Conservation (phyloP, 345 rosid genomes). For the Eucalyptus shirleyi region DNA sequence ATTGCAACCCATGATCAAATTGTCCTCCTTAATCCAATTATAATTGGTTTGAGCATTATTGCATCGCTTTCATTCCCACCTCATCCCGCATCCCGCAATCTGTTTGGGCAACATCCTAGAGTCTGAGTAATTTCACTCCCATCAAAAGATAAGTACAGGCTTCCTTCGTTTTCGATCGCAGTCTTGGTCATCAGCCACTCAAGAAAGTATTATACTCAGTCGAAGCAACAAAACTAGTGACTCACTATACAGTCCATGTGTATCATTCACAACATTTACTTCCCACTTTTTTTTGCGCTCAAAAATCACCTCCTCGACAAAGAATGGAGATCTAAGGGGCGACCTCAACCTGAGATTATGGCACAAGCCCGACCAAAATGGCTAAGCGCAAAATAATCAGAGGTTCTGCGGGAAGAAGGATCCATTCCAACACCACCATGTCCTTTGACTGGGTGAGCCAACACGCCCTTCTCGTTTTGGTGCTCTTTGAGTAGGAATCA, state of each 20-base stretch:
- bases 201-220: background rate
- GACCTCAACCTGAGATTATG: background rate
- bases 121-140: background rate
- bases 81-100: background rate
- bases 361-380: background rate
- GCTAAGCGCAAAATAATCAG: background rate
- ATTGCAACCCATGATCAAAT: too few relatives aligned
- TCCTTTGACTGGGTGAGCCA: background rate
- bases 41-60: too few relatives aligned
- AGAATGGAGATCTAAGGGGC: background rate
- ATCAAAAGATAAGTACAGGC: background rate
- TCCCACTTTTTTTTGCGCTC: background rate
- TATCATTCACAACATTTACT: background rate
- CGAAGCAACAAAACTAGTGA: background rate
- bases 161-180: background rate
- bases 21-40: too few relatives aligned
- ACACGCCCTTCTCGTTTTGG: background rate
- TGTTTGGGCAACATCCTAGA: background rate
- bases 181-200: background rate
- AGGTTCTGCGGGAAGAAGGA: background rate
- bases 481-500: background rate
- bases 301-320: background rate
- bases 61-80: too few relatives aligned
- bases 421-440: background rate
- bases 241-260: background rate